A percentile compares a stretch with the other conserved stretches of the same genome.
phyloP scores from a whole-genome alignment of 345 rosid species.

The Salix udensis region DNA sequence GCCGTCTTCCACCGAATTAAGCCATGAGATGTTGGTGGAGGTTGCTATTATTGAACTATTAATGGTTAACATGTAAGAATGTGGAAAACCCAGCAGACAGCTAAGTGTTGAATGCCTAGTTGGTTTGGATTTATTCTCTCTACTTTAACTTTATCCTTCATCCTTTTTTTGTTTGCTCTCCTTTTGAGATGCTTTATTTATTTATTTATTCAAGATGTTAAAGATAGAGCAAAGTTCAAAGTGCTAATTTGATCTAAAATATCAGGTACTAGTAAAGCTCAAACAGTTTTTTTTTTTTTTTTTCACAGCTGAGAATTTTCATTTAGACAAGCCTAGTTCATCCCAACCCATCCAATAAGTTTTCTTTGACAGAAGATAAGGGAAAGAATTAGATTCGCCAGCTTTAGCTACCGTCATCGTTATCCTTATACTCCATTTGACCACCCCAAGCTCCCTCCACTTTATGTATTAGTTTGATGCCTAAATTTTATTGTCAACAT shows the following conservation, averaged over 20 bases:
- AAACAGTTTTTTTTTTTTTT: no score
- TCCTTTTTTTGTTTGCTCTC: not conserved
- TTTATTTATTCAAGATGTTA: no score
- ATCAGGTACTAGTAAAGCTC: not conserved
- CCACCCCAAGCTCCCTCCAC: not conserved
- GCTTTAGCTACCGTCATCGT: not conserved
- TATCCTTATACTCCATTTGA: not conserved
- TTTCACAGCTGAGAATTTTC: no score
- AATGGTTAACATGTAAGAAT: not conserved
- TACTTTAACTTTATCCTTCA: not conserved
- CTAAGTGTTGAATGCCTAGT: not conserved
- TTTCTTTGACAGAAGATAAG: not conserved
- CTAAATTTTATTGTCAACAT: not conserved
- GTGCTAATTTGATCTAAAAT: not conserved
- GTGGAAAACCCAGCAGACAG: not conserved
- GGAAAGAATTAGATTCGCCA: not conserved
- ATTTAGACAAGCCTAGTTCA: no score
- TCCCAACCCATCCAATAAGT: no score
- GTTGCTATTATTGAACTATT: not conserved
- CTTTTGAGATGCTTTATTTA: not conserved
- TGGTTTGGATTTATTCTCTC: not conserved
- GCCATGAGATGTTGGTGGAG: not conserved
- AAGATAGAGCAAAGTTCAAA: not conserved
- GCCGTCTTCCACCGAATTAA: not conserved
- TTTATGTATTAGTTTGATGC: not conserved